Conservation (phyloP, 345 rosid species). For the Gossypioides kirkii region DNA sequence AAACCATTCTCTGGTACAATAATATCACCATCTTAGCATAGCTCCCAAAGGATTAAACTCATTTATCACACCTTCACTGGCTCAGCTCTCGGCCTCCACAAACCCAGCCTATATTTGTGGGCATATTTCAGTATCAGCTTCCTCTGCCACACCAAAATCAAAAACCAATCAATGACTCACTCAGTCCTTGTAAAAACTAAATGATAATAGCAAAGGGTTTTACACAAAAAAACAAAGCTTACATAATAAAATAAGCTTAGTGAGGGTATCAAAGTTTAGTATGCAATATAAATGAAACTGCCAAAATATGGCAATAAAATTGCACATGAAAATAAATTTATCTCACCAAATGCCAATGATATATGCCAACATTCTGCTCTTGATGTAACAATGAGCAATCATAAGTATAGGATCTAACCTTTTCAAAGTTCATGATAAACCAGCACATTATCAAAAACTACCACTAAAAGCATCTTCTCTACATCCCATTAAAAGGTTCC, state of each 20-base stretch:
- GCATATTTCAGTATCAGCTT: slow-evolving; percentile 66
- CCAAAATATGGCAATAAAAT: background rate
- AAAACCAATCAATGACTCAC: too few species aligned
- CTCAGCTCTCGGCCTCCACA: slow-evolving; percentile 74
- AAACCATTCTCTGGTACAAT: background rate
- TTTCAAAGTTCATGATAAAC: background rate
- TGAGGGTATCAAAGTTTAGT: too few species aligned
- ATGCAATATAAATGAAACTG: background rate
- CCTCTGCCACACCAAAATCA: slow-evolving; percentile 48
- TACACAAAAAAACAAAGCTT: too few species aligned
- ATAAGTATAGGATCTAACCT: background rate
- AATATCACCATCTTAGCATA: background rate
- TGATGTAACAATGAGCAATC: background rate
- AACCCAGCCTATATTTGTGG: slow-evolving; percentile 70
- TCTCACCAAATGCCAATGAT: background rate
- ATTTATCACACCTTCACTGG: slow-evolving; percentile 36
- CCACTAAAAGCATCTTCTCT: background rate
- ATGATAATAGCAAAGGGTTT: too few species aligned
- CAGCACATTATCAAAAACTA: background rate
- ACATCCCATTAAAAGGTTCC: background rate
- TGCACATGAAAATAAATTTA: background rate
- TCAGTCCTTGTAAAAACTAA: too few species aligned
- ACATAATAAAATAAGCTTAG: too few species aligned
- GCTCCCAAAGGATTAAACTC: background rate
- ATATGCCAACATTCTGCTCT: background rate